Evolutionary conservation across 768 basidiomycete species (phyloP), one percentile per base, ranked within the genome.

Genomic region (Suillus subaureus): DNA sequence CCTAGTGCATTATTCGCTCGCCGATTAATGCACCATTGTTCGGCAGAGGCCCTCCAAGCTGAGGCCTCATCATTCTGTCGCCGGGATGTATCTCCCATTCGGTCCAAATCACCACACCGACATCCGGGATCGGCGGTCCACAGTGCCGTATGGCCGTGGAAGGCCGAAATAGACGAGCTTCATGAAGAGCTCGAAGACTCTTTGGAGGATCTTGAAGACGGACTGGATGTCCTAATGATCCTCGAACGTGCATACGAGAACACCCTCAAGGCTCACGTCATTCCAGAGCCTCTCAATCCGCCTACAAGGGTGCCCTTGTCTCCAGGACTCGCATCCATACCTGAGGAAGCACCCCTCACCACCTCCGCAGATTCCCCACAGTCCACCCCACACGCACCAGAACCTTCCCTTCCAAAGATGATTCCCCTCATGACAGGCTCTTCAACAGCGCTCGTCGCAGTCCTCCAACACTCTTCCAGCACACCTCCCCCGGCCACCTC

Each of bases 1-100:
- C 74, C 84, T 1, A 80, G 80, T 60, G 84, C 90, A 0, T 80
- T 91, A 6, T 91, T 91, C 67, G 92, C 92, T 2, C 82, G 89
- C 23, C 83, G 93, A 40, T 81, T 97, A 37, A 97, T 97, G 90
- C 94, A 96, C 73, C 91, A 85, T 66, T 93, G 89, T 69, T 87
- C 90, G 1, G 84, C 85, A 18, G 90, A 92, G 71, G 79, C 77
- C 0, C 62, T 68, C 2, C 69, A 74, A 6, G 67, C 62, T 0
- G 67, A 72, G 33, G 28, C 61, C 9, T 49, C 57, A 28, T 13
- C 57, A 26, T 60, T 68, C 5, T 69, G 42, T 26, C 67, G 63
- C 16, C 70, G 77, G 11, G 73, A 72, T 49, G 65, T 51, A 26
- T 78, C 86, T 71, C 70, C 82, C 75, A 73, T 79, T 79, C 72